Percentiles rank a stretch among this genome's conserved stretches.
Conservation (phyloP, 2,329 filamentous ascomycete genomes). For the Penicillium vulpinum region DNA sequence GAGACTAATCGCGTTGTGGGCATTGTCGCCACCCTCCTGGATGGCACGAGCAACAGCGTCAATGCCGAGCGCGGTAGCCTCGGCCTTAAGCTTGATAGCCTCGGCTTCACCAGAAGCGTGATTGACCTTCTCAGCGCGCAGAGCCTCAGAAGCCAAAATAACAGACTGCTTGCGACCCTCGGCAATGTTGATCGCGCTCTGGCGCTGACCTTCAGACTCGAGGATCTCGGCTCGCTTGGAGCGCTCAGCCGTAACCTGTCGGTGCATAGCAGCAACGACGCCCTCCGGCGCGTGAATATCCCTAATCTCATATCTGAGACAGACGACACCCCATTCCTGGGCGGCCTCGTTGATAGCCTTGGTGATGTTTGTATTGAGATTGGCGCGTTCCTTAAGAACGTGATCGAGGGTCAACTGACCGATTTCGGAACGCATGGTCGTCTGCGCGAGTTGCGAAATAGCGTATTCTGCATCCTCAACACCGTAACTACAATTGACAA, state of each 20-base stretch:
- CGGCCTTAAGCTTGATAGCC: constrained; percentile 82
- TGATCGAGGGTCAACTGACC: constrained; percentile 95
- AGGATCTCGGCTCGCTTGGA: constrained; percentile 97
- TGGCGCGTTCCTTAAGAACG: constrained; percentile 93
- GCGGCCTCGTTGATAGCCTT: constrained; percentile 97
- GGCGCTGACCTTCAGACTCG: constrained; percentile 93
- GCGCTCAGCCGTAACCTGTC: constrained; percentile 94
- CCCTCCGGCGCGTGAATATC: constrained; percentile 95
- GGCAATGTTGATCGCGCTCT: constrained; percentile 97
- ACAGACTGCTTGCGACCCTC: constrained; percentile 97
- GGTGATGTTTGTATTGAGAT: constrained; percentile 98
- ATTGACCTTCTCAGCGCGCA: constrained; percentile 91
- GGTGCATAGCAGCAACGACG: constrained; percentile 96
- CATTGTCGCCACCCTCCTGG: constrained; percentile 68
- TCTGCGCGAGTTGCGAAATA: constrained; percentile 96
- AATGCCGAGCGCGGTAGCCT: constrained; percentile 83
- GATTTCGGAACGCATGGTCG: constrained; percentile 98
- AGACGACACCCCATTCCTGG: constrained; percentile 94
- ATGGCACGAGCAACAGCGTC: constrained; percentile 80
- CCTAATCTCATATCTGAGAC: constrained; percentile 94
- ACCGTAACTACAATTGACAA: constrained; percentile 67
- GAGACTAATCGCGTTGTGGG: constrained; percentile 80
- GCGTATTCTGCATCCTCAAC: constrained; percentile 99
- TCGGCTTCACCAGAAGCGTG: constrained; percentile 88
- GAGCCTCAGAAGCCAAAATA: constrained; percentile 89